Conservation (phyloP, 139 green algal genomes). For the Chlamydomonas sp. region DNA sequence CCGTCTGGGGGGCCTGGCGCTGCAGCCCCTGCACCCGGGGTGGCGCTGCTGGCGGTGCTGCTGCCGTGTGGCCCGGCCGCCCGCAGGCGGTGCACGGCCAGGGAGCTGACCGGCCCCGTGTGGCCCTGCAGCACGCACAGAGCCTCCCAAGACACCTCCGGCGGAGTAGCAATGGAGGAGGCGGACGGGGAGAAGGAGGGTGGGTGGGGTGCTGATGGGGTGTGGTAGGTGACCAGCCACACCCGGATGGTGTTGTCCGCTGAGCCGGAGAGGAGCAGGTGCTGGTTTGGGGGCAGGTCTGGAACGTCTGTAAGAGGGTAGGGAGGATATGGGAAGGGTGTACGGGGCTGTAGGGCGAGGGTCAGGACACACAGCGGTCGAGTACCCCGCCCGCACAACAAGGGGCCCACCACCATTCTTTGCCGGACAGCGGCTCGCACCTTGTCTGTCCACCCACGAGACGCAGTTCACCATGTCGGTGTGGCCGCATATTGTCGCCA, state of each 20-base stretch:
- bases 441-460: slow-evolving; percentile 67
- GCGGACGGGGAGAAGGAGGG: neutral
- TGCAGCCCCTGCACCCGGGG: neutral
- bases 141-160: slow-evolving; percentile 40
- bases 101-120: slow-evolving; percentile 58
- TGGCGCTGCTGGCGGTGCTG: neutral
- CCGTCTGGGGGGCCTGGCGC: too few relatives aligned
- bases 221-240: slow-evolving; percentile 55
- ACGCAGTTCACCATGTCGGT: slow-evolving; percentile 81
- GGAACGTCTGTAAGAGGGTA: neutral
- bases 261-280: slow-evolving; percentile 64
- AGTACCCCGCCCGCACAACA: neutral
- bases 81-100: slow-evolving; percentile 49
- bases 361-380: neutral
- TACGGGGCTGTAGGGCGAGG: neutral
- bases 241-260: slow-evolving; percentile 70
- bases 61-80: neutral
- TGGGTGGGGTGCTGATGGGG: neutral
- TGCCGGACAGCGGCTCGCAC: slow-evolving; percentile 7
- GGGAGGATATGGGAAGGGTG: neutral
- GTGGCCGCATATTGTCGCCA: slow-evolving; percentile 78
- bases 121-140: slow-evolving; percentile 60
- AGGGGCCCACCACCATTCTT: neutral
- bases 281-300: neutral
- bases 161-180: too few relatives aligned